Conservation (phyloP, 352 stramenopile species). For the Phytophthora hibernalis region DNA sequence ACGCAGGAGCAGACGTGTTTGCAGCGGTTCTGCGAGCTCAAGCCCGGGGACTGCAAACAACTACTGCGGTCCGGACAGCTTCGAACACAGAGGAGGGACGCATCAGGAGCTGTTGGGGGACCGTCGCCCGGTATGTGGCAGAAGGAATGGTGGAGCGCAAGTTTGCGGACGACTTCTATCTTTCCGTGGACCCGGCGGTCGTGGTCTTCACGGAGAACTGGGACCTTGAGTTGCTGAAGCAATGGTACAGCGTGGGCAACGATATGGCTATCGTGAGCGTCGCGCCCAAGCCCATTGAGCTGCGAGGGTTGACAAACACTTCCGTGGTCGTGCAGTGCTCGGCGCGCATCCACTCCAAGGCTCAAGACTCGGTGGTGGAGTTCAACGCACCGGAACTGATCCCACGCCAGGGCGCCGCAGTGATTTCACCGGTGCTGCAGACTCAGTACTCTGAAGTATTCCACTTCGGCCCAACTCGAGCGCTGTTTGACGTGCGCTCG, state of each 20-base stretch:
- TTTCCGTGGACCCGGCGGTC: slow-evolving; percentile 68
- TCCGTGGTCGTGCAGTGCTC: slow-evolving; percentile 79
- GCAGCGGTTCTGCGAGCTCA: slow-evolving; percentile 62
- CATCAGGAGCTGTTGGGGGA: slow-evolving; percentile 60
- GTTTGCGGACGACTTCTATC: slow-evolving; percentile 68
- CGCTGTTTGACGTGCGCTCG: slow-evolving; percentile 73
- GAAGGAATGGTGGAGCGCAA: slow-evolving; percentile 68
- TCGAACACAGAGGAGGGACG: slow-evolving; percentile 58
- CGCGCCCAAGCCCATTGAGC: slow-evolving; percentile 61
- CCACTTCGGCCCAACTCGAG: slow-evolving; percentile 71
- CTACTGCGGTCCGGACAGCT: slow-evolving; percentile 65
- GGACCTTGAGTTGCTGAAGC: slow-evolving; percentile 76
- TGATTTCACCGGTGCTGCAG: slow-evolving; percentile 66
- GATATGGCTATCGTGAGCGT: slow-evolving; percentile 83
- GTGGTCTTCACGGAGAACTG: slow-evolving; percentile 78
- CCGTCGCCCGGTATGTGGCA: slow-evolving; percentile 62
- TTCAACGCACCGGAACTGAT: slow-evolving; percentile 81
- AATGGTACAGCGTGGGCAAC: slow-evolving; percentile 86
- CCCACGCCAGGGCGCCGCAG: slow-evolving; percentile 36
- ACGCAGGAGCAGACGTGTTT: slow-evolving; percentile 68
- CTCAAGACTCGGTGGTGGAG: slow-evolving; percentile 63
- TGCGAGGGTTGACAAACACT: slow-evolving; percentile 42
- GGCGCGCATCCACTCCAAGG: slow-evolving; percentile 80
- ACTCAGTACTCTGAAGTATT: slow-evolving; percentile 86
- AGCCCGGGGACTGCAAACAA: slow-evolving; percentile 50